A percentile compares a stretch with the other conserved stretches of the same genome.
These are phyloP conservation scores for Sporothrix brasiliensis DNA, from an alignment of 2,329 filamentous ascomycete genomes.

Conservation along the genomic window DNA sequence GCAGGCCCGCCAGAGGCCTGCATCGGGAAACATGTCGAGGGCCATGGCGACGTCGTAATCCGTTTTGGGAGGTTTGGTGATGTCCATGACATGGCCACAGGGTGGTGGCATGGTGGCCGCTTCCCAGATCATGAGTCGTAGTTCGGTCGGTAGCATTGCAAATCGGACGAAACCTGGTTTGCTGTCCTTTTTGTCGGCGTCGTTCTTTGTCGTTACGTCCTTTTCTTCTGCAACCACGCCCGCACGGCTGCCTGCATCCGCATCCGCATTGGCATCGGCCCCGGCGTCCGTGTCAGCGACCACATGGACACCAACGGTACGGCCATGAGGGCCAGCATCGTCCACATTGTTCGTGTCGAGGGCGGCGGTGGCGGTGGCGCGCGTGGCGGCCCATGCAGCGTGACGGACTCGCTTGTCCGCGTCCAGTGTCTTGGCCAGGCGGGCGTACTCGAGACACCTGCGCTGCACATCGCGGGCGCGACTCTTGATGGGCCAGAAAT, in stretches of 20 bases:
- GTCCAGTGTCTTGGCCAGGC: neutral
- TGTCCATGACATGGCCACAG: neutral
- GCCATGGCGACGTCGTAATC: neutral
- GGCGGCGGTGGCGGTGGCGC: neutral
- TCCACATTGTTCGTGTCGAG: neutral
- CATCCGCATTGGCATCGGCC: neutral
- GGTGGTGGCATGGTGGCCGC: neutral
- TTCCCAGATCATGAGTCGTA: neutral
- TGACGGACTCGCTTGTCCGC: neutral
- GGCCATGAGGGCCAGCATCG: neutral
- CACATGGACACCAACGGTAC: constrained; percentile 3
- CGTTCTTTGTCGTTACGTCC: neutral
- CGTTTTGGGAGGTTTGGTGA: neutral
- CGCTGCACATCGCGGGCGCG: neutral
- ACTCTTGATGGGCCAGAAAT: neutral
- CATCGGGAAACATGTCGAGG: neutral
- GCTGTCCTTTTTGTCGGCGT: neutral
- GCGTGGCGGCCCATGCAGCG: neutral
- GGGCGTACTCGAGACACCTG: neutral
- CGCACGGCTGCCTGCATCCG: neutral
- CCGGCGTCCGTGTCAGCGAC: neutral
- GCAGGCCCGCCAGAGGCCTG: neutral
- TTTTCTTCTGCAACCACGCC: neutral
- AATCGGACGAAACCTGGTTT: neutral
- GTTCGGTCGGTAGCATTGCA: neutral